Base-by-base conservation (phyloP, 2,329 filamentous ascomycete species). In the Cercospora sesami region DNA sequence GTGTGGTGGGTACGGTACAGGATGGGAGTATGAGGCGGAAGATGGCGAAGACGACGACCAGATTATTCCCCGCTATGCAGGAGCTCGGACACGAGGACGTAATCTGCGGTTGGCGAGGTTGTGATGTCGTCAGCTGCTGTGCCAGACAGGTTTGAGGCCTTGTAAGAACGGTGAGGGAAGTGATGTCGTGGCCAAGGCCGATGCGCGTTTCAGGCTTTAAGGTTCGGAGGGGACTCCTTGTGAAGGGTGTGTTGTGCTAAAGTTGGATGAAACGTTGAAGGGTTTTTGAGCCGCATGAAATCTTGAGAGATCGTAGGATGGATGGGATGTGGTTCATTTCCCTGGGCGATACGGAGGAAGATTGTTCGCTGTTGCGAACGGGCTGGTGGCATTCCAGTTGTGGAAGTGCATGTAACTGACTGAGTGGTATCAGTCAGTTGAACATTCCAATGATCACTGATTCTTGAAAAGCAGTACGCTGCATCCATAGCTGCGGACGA, bases 61-160 rank as follows among this genome's bases (percentile, higher is more conserved):
- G 55, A 31, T 33, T 36, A 12, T 21, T 30, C 31, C 55, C 55
- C 55, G 48, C 48, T 55, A 16, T 55, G 23, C 48, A 55, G 23
- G 48, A 16, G 48, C 48, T 55, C 3, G 28, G 55, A 36, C 55
- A 4, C 30, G 30, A 31, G 36, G 53, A 64, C 62, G 62, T 48
- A 59, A 64, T 64, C 62, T 64, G 30, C 51, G 30, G 42, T 42
- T 45, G 14, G 62, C 31, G 30, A 58, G 51, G 53, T 33, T 39
- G 33, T 57, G n/a, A 18, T 58, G 62, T 64, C 62, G 62, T 64
- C 62, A 64, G 62, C 51, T 42, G 23, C 2, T 59, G 53, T 59
- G 23, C 36, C 60, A 62, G 60, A 30, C 60, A 62, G 53, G 61
- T 63, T 31, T 55, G 45, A 63, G 61, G 23, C 61, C 42, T 53